Evolutionary conservation across 1,284 basidiomycete species (phyloP), one percentile per base, ranked within the genome.

Genomic region (Ceratobasidium sp.): DNA sequence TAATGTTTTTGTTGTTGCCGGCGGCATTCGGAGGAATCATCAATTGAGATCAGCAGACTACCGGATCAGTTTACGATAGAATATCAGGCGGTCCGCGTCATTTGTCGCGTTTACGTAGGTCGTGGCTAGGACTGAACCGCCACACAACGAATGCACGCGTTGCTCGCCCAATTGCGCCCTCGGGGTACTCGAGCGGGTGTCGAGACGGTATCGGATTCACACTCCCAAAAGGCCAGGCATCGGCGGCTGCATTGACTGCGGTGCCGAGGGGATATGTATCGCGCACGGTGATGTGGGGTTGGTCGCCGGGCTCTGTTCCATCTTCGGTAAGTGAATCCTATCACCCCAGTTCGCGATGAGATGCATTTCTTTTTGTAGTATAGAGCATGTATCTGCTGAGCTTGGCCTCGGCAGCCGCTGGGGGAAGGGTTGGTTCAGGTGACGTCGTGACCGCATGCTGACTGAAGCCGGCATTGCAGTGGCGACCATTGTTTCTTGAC

Each of bases 381-480:
- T 69, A 58, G 66, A 29, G 39, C 66, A 27, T 31, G 41, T 24
- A 22, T 27, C 54, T 56, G 54, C 54, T 53, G 66, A 58, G 37
- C 53, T 41, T 46, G 66, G 53, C 39, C 53, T 69, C 66, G 66
- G 66, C 66, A 58, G 53, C 66, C 64, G 64, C 34, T 48, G 37
- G 54, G 54, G 11, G 19, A 31, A 61, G 59, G 59, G 41, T 46
- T 49, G 61, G 27, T 3, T n/a, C 66, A 69, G 39, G 43, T 69
- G 66, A 69, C 66, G 37, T 69, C 53, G 34, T 48, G 13, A 7
- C 29, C 22, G 46, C 49, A 16, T 54, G 51, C 64, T 54, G 66
- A 51, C 66, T 58, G 66, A 19, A 69, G 58, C n/a, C 64, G 24
- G 64, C 59, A 27, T 16, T 14, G 8, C 37, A 43, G 59, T 61